These are phyloP conservation scores for Didymella exigua DNA, from an alignment of 2,329 filamentous ascomycete species.

Conservation along the genomic window DNA sequence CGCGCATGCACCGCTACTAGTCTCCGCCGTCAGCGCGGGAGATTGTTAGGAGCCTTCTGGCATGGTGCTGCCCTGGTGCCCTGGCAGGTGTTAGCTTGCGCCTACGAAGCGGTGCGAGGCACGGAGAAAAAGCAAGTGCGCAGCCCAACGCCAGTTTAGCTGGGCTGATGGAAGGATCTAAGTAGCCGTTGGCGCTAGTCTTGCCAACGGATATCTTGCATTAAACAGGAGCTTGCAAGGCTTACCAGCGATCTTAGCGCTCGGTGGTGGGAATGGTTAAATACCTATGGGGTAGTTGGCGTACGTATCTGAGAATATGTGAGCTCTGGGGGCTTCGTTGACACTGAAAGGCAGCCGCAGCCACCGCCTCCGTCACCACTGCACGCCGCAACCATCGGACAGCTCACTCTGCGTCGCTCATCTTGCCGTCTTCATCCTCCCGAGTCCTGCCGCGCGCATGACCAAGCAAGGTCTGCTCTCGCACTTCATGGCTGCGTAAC, in stretches of 20 bases:
- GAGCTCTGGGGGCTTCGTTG: background rate
- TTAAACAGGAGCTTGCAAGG: slow-evolving; percentile 6
- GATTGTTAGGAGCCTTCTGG: slow-evolving; percentile 31
- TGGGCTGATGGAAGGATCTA: slow-evolving; percentile 16
- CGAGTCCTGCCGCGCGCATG: slow-evolving; percentile 11
- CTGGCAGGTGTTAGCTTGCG: slow-evolving; percentile 29
- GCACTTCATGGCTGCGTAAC: slow-evolving; percentile 12
- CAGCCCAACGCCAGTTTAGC: slow-evolving; percentile 19
- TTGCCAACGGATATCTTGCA: slow-evolving; percentile 12
- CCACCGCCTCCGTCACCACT: background rate
- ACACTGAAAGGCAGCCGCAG: background rate
- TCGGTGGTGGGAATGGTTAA: background rate
- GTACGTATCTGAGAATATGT: background rate
- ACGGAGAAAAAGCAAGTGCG: slow-evolving; percentile 20
- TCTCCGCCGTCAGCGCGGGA: slow-evolving; percentile 43
- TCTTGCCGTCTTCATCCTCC: slow-evolving; percentile 7
- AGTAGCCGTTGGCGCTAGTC: slow-evolving; percentile 11
- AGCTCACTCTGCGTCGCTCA: slow-evolving; percentile 1
- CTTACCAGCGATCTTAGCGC: slow-evolving; percentile 9
- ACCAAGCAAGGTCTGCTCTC: slow-evolving; percentile 15
- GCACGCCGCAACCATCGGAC: slow-evolving; percentile 13
- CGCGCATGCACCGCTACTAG: slow-evolving; percentile 40
- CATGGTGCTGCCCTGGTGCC: slow-evolving; percentile 32
- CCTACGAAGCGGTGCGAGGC: slow-evolving; percentile 13
- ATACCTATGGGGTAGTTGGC: background rate